Percentiles rank a stretch among this genome's conserved stretches.
Evolutionary conservation across 768 basidiomycete species (phyloP).

Genomic region (Favolaschia claudopus): DNA sequence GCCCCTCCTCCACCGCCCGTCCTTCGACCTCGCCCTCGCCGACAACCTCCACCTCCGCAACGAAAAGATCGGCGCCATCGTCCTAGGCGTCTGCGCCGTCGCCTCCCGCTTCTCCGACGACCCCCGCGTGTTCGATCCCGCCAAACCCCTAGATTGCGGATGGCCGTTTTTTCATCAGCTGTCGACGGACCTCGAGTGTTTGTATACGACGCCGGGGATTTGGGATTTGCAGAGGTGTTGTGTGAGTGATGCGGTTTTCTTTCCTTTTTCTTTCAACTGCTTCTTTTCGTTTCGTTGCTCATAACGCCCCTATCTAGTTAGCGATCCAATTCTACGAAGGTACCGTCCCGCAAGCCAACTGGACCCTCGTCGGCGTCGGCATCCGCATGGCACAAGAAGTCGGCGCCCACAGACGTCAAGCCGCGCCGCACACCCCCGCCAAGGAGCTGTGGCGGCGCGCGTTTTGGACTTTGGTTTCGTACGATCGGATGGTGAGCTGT

Average conservation of each 20-base stretch:
- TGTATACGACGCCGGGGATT: slow-evolving; percentile 68
- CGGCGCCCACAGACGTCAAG: slow-evolving; percentile 63
- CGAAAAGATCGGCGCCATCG: slow-evolving; percentile 59
- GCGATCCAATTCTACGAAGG: slow-evolving; percentile 60
- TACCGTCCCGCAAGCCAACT: slow-evolving; percentile 65
- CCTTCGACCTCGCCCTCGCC: slow-evolving; percentile 61
- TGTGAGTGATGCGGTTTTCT: too few relatives aligned
- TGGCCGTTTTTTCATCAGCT: slow-evolving; percentile 77
- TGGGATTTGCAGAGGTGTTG: slow-evolving; percentile 78
- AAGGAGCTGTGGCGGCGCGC: slow-evolving; percentile 78
- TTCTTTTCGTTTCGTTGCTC: background rate
- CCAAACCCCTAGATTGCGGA: slow-evolving; percentile 56
- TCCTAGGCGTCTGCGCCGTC: slow-evolving; percentile 75
- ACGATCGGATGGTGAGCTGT: slow-evolving; percentile 57
- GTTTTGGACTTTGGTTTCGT: slow-evolving; percentile 54
- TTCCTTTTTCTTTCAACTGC: background rate
- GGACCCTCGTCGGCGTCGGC: slow-evolving; percentile 67
- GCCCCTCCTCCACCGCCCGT: slow-evolving; percentile 76
- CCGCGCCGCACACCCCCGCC: slow-evolving; percentile 51
- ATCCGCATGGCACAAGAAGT: slow-evolving; percentile 56
- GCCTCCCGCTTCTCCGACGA: slow-evolving; percentile 69
- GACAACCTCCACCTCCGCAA: slow-evolving; percentile 60
- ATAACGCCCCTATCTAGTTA: slow-evolving; percentile 48
- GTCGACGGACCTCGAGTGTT: slow-evolving; percentile 65
- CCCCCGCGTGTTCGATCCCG: slow-evolving; percentile 49